A percentile compares a stretch with the other conserved stretches of the same genome.
Evolutionary conservation across 805 yeast genomes (phyloP).

Genomic region (Brettanomyces bruxellensis): DNA sequence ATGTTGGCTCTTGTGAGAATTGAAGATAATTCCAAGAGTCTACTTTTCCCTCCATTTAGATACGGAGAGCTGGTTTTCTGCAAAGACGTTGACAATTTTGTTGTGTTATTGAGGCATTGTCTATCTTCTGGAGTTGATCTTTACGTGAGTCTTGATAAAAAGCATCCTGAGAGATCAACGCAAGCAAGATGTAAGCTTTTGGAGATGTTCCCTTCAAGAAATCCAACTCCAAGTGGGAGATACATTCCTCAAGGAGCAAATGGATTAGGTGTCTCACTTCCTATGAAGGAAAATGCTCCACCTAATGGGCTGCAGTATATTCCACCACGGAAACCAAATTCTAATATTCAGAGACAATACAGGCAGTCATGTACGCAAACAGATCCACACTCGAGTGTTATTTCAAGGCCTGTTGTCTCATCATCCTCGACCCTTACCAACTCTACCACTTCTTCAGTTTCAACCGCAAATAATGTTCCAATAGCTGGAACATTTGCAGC

Average conservation of each 20-base stretch:
- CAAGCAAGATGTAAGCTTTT: neutral
- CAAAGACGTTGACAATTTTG: constrained; percentile 9
- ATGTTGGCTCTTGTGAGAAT: constrained; percentile 22
- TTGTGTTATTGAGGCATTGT: constrained; percentile 13
- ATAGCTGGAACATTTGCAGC: neutral
- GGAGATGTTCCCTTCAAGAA: constrained; percentile 6
- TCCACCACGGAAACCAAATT: neutral
- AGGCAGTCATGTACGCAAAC: too few relatives aligned
- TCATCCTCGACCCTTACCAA: too few relatives aligned
- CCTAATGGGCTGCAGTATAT: neutral
- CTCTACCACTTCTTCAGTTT: too few relatives aligned
- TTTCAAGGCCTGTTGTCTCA: too few relatives aligned
- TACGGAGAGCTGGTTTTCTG: constrained; percentile 18
- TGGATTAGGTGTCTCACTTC: neutral
- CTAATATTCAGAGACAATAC: neutral
- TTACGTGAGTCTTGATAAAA: constrained; percentile 5
- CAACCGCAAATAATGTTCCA: too few relatives aligned
- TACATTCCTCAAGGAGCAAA: neutral
- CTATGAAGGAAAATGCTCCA: neutral
- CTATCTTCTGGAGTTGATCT: constrained; percentile 5
- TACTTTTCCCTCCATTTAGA: constrained; percentile 27
- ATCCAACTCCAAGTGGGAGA: neutral
- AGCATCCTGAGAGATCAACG: neutral
- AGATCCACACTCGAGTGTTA: too few relatives aligned
- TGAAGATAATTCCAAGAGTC: constrained; percentile 20